Evolutionary conservation across 768 basidiomycete species (phyloP), one percentile per base, ranked within the genome.

Genomic region (Boletus rubescentipes): DNA sequence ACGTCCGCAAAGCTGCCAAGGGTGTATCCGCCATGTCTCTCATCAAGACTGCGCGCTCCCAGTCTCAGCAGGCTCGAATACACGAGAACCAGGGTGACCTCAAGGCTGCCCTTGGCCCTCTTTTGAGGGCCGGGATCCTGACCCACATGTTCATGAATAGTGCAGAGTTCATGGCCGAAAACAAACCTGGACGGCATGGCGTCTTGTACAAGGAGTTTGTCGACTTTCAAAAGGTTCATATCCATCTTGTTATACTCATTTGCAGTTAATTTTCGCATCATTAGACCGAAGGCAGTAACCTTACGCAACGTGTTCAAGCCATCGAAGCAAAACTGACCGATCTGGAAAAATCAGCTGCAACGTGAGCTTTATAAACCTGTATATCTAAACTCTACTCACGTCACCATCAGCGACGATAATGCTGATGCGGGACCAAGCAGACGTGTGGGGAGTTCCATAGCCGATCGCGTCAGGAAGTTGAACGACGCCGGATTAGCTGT

Each of bases 391-490:
- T 21, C 34, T 47, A 35, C 53, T 57, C 59, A 69, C 51, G 20
- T 35, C 43, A 12, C 26, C 34, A 55, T 40, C 46, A 69, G 63
- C 46, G 50, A 53, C 31, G 49, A 50, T 23, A 50, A 39, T 34
- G 11, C 57, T 31, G 58, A 60, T 40, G 75, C 53, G 30, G 78
- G 72, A 35, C 68, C 77, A 15, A 73, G 75, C 38, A 70, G 60
- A 48, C 77, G 77, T 55, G 61, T 79, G 3, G 86, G 84, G n/a
- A 83, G 77, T 7, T 85, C 83, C 46, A 91, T 96, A 54, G 87
- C 88, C 23, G 92, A 93, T 73, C 82, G 93, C 46, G 79, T 93
- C 72, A 83, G 80, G 60, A 83, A 87, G 15, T 72, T 96, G 18
- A 80, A 86, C 65, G 83, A 82, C 54, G 85, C 81, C 43, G 93